phyloP scores from a whole-genome alignment of 805 yeast genomes.

The Yarrowia sp. region DNA sequence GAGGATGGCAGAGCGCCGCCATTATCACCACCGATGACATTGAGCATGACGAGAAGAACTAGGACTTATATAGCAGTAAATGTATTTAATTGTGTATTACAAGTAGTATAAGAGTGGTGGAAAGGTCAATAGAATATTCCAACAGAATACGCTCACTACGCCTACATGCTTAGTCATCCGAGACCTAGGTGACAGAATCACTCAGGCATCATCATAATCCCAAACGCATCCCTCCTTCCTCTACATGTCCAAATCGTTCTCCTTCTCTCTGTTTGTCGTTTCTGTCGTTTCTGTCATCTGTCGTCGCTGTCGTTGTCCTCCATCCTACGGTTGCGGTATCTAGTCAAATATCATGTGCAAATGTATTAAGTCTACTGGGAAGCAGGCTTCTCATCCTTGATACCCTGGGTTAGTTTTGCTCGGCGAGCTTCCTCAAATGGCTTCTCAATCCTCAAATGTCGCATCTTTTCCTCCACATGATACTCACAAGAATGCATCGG shows the following conservation, averaged over 20 bases:
- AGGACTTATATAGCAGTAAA: no score
- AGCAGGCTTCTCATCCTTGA: constrained; percentile 26
- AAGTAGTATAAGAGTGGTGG: no score
- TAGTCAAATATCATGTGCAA: constrained; percentile 1
- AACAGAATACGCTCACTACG: no score
- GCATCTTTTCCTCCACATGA: neutral
- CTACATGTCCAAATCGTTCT: neutral
- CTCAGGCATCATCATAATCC: no score
- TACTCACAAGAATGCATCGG: constrained; percentile 51
- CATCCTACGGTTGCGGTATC: neutral
- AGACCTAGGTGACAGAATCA: no score
- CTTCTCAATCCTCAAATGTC: neutral
- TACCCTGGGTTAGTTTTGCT: constrained; percentile 19
- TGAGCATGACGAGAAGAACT: neutral
- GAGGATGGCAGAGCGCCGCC: constrained; percentile 81
- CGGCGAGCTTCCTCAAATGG: neutral
- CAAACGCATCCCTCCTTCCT: neutral
- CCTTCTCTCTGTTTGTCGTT: no score
- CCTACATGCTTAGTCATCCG: no score
- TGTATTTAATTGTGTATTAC: no score
- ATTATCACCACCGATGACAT: constrained; percentile 36
- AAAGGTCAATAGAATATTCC: no score
- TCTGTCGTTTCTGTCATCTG: neutral
- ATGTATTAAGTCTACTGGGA: constrained; percentile 8
- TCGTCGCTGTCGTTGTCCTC: neutral